Base-by-base conservation (phyloP, 495 filamentous ascomycete species). In the Penicillium canescens region DNA sequence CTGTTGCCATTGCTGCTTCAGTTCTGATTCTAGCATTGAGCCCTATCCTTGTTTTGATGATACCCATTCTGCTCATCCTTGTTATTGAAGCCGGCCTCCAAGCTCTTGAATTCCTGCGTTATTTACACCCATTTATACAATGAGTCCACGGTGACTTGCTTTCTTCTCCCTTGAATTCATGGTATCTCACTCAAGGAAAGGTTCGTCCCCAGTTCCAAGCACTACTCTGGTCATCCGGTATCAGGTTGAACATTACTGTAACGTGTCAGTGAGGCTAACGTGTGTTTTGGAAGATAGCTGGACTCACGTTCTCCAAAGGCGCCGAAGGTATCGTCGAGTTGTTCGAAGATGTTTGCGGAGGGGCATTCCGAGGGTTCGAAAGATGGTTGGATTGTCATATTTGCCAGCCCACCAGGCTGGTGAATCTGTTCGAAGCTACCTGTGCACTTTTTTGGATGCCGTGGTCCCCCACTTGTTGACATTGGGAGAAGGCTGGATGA, bases 281-380 rank as follows among this genome's bases (percentile, higher is more conserved):
- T 12, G 9, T n/a, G 16, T 6, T 13, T 21, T 3, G 28, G 5
- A n/a, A 7, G 0, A 35, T n/a, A 14, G 45, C 4, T 23, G 3
- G 6, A 50, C 53, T 38, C 31, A 55, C 53, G 16, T 23, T 55
- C 45, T 13, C 53, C 53, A 50, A 55, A 55, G 16, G 53, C 46
- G 3, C 46, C 53, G 13, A 55, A 50, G 4, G 46, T 55, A 23
- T 43, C 46, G 3, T 55, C 53, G 8, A 55, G 40, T 36, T 50
- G 46, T 14, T 50, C 38, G 12, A 55, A 50, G 40, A 55, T 55
- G 11, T 42, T 35, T 14, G 46, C 46, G 0, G 46, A 55, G 2
- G 53, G 53, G 14, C 43, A 43, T 37, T 41, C 53, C 3, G 31
- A 33, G 2, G 26, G 2, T 12, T 18, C 36, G 31, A 35, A 6